A percentile compares a stretch with the other conserved stretches of the same genome.
These are phyloP conservation scores for Hypoxylon sp. DNA, from an alignment of 2,329 filamentous ascomycete genomes.

Conservation along the genomic window DNA sequence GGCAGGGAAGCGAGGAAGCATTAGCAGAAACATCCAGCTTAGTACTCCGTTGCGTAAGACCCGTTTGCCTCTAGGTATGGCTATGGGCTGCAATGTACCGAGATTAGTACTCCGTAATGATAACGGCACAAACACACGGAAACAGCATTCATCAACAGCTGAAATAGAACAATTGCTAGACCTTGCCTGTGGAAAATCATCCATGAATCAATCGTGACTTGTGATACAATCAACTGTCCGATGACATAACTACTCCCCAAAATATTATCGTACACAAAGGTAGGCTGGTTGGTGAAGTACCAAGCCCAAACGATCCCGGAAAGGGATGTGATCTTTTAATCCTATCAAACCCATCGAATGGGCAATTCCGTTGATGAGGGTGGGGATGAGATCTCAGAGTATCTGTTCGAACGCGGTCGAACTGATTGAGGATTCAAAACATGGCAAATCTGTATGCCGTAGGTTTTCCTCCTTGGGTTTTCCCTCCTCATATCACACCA, in stretches of 20 bases:
- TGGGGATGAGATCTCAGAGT: conserved; percentile 2
- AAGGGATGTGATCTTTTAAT: not conserved
- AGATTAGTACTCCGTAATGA: not conserved
- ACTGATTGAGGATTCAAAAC: conserved; percentile 4
- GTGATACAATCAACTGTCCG: not conserved
- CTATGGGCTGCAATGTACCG: not conserved
- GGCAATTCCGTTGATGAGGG: not conserved
- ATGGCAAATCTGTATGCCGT: conserved; percentile 27
- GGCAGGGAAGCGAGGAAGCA: not conserved
- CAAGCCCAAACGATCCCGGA: not conserved
- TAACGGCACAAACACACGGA: not conserved
- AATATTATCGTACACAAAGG: conserved; percentile 23
- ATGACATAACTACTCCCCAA: conserved; percentile 14
- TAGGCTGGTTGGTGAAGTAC: conserved; percentile 9
- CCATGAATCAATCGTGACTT: conserved; percentile 7
- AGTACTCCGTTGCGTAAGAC: not conserved
- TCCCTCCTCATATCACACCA: conserved; percentile 4
- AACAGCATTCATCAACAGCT: not conserved
- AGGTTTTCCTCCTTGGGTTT: conserved; percentile 16
- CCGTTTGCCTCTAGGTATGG: not conserved
- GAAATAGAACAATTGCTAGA: not conserved
- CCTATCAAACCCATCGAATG: not conserved
- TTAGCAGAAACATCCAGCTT: not conserved
- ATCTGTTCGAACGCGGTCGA: not conserved
- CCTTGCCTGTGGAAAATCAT: not conserved